Conservation (phyloP, 306 rosid genomes). For the Quercus engelmannii region DNA sequence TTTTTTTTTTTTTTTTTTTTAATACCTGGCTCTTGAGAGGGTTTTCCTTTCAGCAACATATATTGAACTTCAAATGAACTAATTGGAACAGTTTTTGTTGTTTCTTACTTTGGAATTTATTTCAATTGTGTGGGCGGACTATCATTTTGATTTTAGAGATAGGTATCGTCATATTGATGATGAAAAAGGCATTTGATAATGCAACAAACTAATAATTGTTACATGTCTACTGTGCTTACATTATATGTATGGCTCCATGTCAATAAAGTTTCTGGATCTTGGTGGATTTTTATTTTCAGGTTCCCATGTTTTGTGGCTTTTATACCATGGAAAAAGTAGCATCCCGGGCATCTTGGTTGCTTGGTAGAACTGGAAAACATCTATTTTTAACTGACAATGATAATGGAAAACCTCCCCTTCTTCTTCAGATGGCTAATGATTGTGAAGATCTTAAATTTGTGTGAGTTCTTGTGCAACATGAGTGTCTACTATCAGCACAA, state of each 20-base stretch:
- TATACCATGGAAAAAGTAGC: conserved; percentile 63
- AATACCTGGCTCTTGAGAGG: not conserved
- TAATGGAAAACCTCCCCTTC: conserved; percentile 76
- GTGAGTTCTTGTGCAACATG: conserved; percentile 38
- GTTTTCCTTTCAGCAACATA: not conserved
- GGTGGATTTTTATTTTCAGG: conserved; percentile 41
- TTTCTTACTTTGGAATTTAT: not conserved
- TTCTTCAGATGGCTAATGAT: conserved; percentile 76
- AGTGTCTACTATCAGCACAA: not conserved
- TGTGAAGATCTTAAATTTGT: conserved; percentile 66
- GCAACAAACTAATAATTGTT: not conserved
- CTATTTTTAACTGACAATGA: conserved; percentile 60
- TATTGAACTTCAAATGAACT: not conserved
- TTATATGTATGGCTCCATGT: conserved; percentile 11
- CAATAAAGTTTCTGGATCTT: conserved; percentile 1
- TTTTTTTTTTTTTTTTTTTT: too few species aligned
- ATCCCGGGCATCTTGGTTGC: conserved; percentile 43
- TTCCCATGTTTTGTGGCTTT: conserved; percentile 74
- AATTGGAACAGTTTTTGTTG: not conserved
- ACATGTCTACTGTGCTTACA: conserved; percentile 4
- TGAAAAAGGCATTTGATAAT: not conserved
- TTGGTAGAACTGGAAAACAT: conserved; percentile 80
- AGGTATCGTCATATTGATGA: not conserved
- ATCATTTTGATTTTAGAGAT: not conserved
- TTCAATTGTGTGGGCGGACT: not conserved